Percentiles rank a stretch among this genome's conserved stretches.
Evolutionary conservation across 306 rosid species (phyloP).

Genomic region (Casuarina equisetifolia): DNA sequence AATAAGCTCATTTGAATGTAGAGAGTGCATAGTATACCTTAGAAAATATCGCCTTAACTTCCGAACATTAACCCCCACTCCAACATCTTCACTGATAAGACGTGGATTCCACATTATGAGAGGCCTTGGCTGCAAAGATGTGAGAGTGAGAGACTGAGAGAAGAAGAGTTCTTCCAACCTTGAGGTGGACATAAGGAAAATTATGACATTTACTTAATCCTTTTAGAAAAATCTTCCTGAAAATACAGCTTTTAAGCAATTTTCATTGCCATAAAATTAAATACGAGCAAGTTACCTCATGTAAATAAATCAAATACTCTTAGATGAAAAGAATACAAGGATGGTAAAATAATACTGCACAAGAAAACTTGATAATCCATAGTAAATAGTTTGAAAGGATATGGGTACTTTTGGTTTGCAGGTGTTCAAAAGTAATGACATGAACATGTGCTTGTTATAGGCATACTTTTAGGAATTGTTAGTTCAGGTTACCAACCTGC

Average conservation of each 20-base stretch:
- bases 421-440: not conserved
- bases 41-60: constrained; percentile 78
- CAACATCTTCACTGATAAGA: constrained; percentile 88
- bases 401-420: not conserved
- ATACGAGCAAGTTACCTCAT: constrained; percentile 2
- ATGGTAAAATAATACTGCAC: not conserved
- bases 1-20: constrained; percentile 5
- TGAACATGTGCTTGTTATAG: not conserved
- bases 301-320: not conserved
- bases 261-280: not conserved
- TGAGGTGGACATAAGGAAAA: not conserved
- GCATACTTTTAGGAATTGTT: not conserved
- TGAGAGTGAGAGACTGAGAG: constrained; percentile 4
- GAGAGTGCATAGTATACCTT: constrained; percentile 46
- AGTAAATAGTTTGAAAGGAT: not conserved
- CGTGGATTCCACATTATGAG: constrained; percentile 99
- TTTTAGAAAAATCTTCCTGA: not conserved
- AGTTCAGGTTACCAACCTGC: not conserved
- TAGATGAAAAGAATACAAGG: not conserved
- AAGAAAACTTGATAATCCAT: not conserved
- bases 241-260: not conserved
- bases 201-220: constrained; percentile 1
- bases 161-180: not conserved
- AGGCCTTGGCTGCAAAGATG: constrained; percentile 73
- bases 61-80: constrained; percentile 88